Conservation (phyloP, 2,329 filamentous ascomycete genomes). For the Talaromyces sp. region DNA sequence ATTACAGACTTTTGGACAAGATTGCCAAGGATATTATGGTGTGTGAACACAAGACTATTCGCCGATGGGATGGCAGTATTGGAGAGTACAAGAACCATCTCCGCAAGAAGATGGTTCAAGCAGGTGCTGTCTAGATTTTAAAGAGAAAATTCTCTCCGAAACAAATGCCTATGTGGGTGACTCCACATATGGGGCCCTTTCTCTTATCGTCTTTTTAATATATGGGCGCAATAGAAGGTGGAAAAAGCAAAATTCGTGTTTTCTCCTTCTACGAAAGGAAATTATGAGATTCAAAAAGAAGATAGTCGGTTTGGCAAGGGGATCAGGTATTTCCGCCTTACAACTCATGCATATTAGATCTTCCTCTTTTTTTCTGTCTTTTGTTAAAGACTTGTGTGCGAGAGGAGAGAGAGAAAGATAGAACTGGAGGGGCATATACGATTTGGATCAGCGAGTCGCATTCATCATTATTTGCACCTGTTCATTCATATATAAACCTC, state of each 20-base stretch:
- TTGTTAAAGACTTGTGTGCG: neutral
- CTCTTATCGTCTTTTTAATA: neutral
- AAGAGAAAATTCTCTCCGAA: neutral
- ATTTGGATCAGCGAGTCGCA: neutral
- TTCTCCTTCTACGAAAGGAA: neutral
- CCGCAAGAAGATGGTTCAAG: conserved; percentile 95
- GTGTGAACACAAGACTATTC: conserved; percentile 95
- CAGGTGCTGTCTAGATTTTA: conserved; percentile 84
- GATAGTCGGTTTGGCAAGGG: neutral
- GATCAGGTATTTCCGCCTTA: neutral
- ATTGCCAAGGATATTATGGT: conserved; percentile 99
- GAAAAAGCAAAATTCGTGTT: neutral
- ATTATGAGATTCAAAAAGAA: neutral
- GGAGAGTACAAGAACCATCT: conserved; percentile 97
- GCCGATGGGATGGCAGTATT: conserved; percentile 81
- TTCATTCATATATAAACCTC: no score
- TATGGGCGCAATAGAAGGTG: neutral
- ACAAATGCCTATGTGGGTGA: neutral
- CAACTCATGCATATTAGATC: neutral
- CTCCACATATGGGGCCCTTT: neutral
- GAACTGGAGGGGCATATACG: neutral
- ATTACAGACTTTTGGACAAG: conserved; percentile 82
- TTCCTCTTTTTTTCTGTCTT: neutral
- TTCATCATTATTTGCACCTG: no score
- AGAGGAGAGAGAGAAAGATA: neutral